Base-by-base conservation (phyloP, 768 basidiomycete species). In the Gymnopilus junonius region DNA sequence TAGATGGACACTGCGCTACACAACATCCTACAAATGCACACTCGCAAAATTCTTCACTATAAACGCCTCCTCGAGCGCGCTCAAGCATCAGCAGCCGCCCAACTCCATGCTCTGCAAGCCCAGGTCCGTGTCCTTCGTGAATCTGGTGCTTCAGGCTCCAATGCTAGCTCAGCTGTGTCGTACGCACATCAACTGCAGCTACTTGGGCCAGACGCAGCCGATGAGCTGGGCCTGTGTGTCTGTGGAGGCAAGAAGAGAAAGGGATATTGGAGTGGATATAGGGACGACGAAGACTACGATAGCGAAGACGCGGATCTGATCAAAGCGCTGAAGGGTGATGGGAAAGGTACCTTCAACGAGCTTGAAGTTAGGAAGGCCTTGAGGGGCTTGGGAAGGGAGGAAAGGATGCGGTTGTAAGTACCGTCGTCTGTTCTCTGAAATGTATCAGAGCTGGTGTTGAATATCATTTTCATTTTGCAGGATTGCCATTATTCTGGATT, bases 61-160 rank as follows among this genome's bases (percentile, higher is more conserved):
- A 94, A 90, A 70, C 85, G 93, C 1, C 81, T 95, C 1, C 83
- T 95, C 12, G 93, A 95, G 67, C 89, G 89, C 40, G 84, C 92
- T 0, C 94, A 95, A 68, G 86, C 89, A 2, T 87, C 88, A 8
- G 83, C 90, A 1, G 91, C 93, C 0, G 89, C 92, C 1, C 94
- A 95, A 69, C 79, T 94, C 1, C 93, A 95, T 69, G 93, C 94
- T 0, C 78, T 95, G 1, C 93, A 94, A 75, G 93, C 92, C 1
- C 92, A 95, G 70, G 79, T 93, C 3, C 81, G 86, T 12, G 79
- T 92, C 27, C 78, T 94, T 31, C 86, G 90, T 43, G 75, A 78
- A 12, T 82, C 76, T 63, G 62, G 48, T 8, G 15, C 31, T 74
- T 39, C 68, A 65, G 15, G 64, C 69, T 23, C 6, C 35, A 11